Conservation (phyloP, 352 stramenopile genomes). For the Lagenidium sp. region DNA sequence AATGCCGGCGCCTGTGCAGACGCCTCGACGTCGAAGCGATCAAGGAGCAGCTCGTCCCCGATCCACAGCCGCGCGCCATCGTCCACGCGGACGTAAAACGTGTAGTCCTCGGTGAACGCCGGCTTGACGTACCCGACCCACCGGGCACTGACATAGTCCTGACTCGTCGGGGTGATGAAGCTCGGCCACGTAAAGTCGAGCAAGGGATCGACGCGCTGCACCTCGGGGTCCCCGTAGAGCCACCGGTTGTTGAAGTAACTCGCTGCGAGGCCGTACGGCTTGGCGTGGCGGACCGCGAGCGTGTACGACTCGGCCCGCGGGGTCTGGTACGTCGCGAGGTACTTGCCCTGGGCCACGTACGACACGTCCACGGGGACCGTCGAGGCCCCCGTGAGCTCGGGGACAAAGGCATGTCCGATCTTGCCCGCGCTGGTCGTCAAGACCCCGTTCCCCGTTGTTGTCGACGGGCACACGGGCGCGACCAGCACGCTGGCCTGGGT, state of each 20-base stretch:
- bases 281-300: conserved; percentile 69
- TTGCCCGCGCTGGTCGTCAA: conserved; percentile 11
- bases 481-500: conserved; percentile 31
- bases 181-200: conserved; percentile 92
- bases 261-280: conserved; percentile 76
- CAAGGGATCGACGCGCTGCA: conserved; percentile 78
- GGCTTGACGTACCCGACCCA: conserved; percentile 87
- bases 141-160: conserved; percentile 92
- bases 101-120: conserved; percentile 75
- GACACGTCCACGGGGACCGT: conserved; percentile 53
- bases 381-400: conserved; percentile 38
- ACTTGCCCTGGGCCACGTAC: conserved; percentile 63
- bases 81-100: conserved; percentile 73
- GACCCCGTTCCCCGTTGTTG: conserved; percentile 17
- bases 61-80: conserved; percentile 84
- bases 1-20: conserved; percentile 3
- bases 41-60: conserved; percentile 68
- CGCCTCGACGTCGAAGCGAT: conserved; percentile 70
- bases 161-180: conserved; percentile 84
- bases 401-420: conserved; percentile 62
- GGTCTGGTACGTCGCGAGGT: conserved; percentile 84
- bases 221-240: conserved; percentile 79
- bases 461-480: conserved; percentile 30
- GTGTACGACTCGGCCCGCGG: conserved; percentile 82
- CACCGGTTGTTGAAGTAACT: conserved; percentile 96